Evolutionary conservation across 768 basidiomycete genomes (phyloP), one percentile per base, ranked within the genome.

Genomic region (Pleurotus tuoliensis): DNA sequence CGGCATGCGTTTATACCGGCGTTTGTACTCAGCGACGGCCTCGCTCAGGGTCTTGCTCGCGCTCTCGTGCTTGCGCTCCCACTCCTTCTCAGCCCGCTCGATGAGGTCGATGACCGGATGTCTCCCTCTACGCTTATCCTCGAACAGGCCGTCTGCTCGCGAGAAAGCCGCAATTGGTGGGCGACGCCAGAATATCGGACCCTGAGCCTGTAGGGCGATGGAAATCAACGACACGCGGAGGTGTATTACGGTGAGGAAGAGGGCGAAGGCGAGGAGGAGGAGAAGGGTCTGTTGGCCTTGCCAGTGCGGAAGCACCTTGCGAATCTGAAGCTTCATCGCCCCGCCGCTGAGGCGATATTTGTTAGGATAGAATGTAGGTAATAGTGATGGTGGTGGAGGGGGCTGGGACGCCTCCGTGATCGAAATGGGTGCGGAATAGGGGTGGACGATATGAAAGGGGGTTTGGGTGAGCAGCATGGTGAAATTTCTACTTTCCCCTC

Each of bases 41-140:
- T 87, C 77, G 27, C 74, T 73, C n/a, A 97, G 74, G 0, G 88
- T 88, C 62, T 76, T 83, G 69, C 89, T 92, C 62, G 95, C 90
- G 54, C 71, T 73, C 7, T 74, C 71, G 22, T 92, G 72, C 62
- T 86, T 79, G 1, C 67, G 66, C 11, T 79, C 72, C 78, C 89
- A 96, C 27, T 79, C 78, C 15, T 66, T 67, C 66, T 91, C 89
- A 0, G 90, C 93, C 3, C 84, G 80, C 2, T 74, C 73, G 66
- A 96, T 85, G 59, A 96, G 81, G 43, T 81, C 80, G 34, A 86
- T 79, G 51, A 96, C 94, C 2, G 94, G 95, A 68, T 97, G 92
- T 3, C 69, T 63, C 1, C 73, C 77, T 4, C 65, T 57, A 7
- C 69, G 66, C 46, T 75, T 75, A 53, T 76, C 75, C 52, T 73